Evolutionary conservation across 2,329 filamentous ascomycete species (phyloP), one percentile per base, ranked within the genome.

Genomic region (Huntiella abstrusa): DNA sequence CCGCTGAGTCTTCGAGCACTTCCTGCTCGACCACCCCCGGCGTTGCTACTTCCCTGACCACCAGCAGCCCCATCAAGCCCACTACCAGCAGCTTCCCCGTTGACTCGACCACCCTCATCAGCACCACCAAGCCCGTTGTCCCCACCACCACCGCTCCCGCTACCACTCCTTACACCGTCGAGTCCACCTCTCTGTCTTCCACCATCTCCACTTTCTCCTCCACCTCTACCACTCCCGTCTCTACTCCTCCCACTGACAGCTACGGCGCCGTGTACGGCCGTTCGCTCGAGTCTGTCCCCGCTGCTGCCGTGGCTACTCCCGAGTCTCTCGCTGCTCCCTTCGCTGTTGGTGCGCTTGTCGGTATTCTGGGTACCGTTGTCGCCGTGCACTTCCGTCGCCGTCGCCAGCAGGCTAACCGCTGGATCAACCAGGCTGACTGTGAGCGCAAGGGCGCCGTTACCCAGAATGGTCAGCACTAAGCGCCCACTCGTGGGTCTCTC

Each of bases 361-460:
- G 41, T 2, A 43, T 43, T 32, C 13, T 43, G 5, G 41, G 41
- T 34, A 43, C 41, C 41, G 34, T 43, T 13, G 41, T 13, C 22
- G 32, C 34, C 12, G 34, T 43, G 41, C n/a, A n/a, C 32, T 43
- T 15, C 41, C 22, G 28, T 19, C 41, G 41, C 28, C 17, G 41
- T 28, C 28, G 32, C 41, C 41, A 43, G 41, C 16, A 43, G n/a
- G 28, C 41, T 16, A 43, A 43, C 16, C 17, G 41, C 5, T 43
- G 41, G 41, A 43, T 43, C 16, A 43, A 43, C 41, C 33, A 17
- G 11, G 32, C 34, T 13, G 41, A 43, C 32, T 43, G 41, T 16
- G 41, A 43, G 32, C 16, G 28, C 28, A 43, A 43, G 41, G 34
- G 12, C 15, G 15, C 34, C 34, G 15, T 28, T 28, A 28, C 22